Evolutionary conservation across 2,329 filamentous ascomycete genomes (phyloP).

Genomic region (Ambrosiella xylebori): DNA sequence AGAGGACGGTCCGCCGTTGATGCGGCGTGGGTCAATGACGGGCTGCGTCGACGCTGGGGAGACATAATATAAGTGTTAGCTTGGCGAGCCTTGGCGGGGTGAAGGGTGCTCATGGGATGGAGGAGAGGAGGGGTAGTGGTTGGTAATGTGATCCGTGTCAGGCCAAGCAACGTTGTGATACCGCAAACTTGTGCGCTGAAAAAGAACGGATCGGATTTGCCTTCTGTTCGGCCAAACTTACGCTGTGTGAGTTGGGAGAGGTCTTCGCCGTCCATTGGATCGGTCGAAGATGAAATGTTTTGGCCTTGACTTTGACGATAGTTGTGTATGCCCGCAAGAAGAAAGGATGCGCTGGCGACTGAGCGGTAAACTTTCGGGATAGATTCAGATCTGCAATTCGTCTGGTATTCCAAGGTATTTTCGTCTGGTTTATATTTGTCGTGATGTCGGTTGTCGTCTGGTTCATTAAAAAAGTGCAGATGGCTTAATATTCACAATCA

Average conservation of each 20-base stretch:
- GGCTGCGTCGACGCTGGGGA: constrained; percentile 45
- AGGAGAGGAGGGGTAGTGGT: neutral
- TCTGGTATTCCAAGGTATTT: no score
- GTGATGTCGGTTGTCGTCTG: no score
- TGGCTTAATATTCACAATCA: no score
- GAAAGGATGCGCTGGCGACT: neutral
- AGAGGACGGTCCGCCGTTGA: constrained; percentile 54
- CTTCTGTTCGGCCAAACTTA: constrained; percentile 1
- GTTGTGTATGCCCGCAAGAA: neutral
- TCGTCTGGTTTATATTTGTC: no score
- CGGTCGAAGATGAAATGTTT: neutral
- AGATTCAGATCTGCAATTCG: no score
- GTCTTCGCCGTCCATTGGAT: constrained; percentile 28
- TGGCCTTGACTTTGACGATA: neutral
- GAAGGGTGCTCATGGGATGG: neutral
- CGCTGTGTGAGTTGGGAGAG: constrained; percentile 8
- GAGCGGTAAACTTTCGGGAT: no score
- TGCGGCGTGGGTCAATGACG: constrained; percentile 61
- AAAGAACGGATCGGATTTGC: no score
- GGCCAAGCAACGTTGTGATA: neutral
- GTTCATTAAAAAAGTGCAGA: no score
- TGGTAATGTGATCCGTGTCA: neutral
- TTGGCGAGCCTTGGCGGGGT: neutral
- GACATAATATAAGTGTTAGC: neutral
- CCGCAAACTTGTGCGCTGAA: no score